A percentile compares a stretch with the other conserved stretches of the same genome.
Evolutionary conservation across 2,329 filamentous ascomycete species (phyloP).

Genomic region (Thelonectria olida): DNA sequence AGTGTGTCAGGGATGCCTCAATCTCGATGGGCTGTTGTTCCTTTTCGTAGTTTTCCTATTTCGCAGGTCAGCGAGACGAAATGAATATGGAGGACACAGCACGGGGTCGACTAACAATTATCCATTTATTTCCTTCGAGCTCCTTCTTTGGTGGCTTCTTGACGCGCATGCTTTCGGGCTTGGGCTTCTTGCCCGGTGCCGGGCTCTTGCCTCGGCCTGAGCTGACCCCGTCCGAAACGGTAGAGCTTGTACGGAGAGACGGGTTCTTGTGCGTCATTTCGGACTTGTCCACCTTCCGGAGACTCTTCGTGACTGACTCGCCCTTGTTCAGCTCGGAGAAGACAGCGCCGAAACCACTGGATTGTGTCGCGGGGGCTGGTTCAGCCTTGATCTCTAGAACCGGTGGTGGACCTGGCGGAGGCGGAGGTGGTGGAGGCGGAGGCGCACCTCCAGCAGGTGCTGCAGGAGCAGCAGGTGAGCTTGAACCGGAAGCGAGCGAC

Average conservation of each 20-base stretch:
- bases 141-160: conserved; percentile 85
- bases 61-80: conserved; percentile 5
- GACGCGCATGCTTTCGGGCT: conserved; percentile 83
- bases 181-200: conserved; percentile 86
- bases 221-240: conserved; percentile 68
- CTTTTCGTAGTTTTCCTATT: conserved; percentile 89
- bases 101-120: conserved; percentile 66
- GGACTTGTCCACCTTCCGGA: conserved; percentile 93
- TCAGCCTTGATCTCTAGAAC: conserved; percentile 67
- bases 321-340: conserved; percentile 94
- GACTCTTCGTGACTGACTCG: conserved; percentile 83
- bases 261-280: conserved; percentile 99
- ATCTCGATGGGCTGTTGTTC: conserved; percentile 78
- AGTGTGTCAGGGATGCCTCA: conserved; percentile 83
- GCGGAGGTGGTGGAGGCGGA: conserved; percentile 67
- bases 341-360: conserved; percentile 81
- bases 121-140: conserved; percentile 92
- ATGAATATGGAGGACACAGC: not conserved
- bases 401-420: conserved; percentile 74
- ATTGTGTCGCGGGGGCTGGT: conserved; percentile 40
- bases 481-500: conserved; percentile 57
- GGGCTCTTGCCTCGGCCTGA: conserved; percentile 80
- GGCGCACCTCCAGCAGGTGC: conserved; percentile 61
- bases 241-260: conserved; percentile 76
- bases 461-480: conserved; percentile 56